phyloP scores from a whole-genome alignment of 768 basidiomycete genomes.

The Floccularia luteovirens region DNA sequence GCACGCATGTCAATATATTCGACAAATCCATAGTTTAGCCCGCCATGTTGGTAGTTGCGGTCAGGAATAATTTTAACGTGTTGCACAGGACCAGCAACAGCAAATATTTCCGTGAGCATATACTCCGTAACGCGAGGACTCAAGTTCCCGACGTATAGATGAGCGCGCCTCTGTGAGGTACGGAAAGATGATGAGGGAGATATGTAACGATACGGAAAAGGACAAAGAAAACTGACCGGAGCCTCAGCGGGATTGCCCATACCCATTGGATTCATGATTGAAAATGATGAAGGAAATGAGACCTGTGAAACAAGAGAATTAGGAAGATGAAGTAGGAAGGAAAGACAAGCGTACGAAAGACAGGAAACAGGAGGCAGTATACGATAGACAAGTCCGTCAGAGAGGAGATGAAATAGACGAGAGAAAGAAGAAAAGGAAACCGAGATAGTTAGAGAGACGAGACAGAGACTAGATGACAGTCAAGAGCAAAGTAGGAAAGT shows the following conservation, averaged over 20 bases:
- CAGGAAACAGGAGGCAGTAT: slow-evolving; percentile 41
- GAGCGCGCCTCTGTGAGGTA: slow-evolving; percentile 70
- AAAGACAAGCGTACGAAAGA: slow-evolving; percentile 36
- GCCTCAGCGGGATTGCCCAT: slow-evolving; percentile 69
- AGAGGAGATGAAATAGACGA: slow-evolving; percentile 42
- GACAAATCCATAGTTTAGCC: slow-evolving; percentile 98
- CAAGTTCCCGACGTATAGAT: slow-evolving; percentile 98
- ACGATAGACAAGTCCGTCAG: slow-evolving; percentile 52
- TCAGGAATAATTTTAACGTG: slow-evolving; percentile 99
- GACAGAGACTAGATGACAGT: slow-evolving; percentile 41
- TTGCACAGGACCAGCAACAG: slow-evolving; percentile 94
- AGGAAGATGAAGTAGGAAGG: slow-evolving; percentile 11
- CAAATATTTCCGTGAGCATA: slow-evolving; percentile 97
- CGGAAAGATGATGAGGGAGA: slow-evolving; percentile 10
- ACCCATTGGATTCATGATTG: slow-evolving; percentile 74
- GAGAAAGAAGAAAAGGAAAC: slow-evolving; percentile 32
- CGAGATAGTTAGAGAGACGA: slow-evolving; percentile 31
- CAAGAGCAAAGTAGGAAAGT: slow-evolving; percentile 31
- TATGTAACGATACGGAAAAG: slow-evolving; percentile 16
- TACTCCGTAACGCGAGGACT: slow-evolving; percentile 97
- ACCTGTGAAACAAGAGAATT: slow-evolving; percentile 24
- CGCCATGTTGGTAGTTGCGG: slow-evolving; percentile 98
- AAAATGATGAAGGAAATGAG: slow-evolving; percentile 45
- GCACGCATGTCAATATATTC: slow-evolving; percentile 99
- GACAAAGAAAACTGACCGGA: slow-evolving; percentile 45